Evolutionary conservation across 2,329 filamentous ascomycete species (phyloP).

Genomic region (Colletotrichum musicola): DNA sequence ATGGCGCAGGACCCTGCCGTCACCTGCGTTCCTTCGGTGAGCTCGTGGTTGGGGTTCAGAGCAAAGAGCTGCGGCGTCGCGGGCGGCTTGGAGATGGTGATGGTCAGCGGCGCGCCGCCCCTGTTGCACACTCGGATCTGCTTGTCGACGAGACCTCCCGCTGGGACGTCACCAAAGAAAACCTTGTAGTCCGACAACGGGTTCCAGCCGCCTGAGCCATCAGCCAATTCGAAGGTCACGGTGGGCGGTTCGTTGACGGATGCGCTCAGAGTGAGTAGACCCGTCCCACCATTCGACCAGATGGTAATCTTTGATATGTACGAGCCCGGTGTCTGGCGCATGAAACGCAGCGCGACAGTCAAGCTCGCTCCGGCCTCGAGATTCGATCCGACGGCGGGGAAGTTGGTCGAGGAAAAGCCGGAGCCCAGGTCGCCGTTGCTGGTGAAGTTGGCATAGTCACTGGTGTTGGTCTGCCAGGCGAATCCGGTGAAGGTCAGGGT

Average conservation of each 20-base stretch:
- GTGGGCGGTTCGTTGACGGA: slow-evolving; percentile 50
- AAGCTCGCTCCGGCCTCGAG: slow-evolving; percentile 48
- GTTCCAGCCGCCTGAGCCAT: slow-evolving; percentile 48
- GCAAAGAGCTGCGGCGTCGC: slow-evolving; percentile 48
- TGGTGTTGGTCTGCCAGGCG: slow-evolving; percentile 48
- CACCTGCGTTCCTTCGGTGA: slow-evolving; percentile 51
- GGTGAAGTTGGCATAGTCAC: slow-evolving; percentile 49
- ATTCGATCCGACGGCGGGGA: slow-evolving; percentile 46
- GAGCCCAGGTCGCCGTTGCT: slow-evolving; percentile 46
- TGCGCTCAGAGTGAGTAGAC: slow-evolving; percentile 49
- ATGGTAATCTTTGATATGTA: slow-evolving; percentile 51
- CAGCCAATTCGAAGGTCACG: slow-evolving; percentile 51
- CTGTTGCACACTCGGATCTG: slow-evolving; percentile 52
- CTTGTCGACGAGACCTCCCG: slow-evolving; percentile 45
- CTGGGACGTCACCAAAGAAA: slow-evolving; percentile 49
- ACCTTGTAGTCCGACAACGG: slow-evolving; percentile 40
- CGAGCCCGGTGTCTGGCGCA: slow-evolving; percentile 46
- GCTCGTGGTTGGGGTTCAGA: slow-evolving; percentile 47
- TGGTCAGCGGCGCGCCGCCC: slow-evolving; percentile 51
- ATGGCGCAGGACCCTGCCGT: slow-evolving; percentile 46
- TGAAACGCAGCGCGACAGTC: slow-evolving; percentile 50
- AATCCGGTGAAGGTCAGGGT: slow-evolving; percentile 51
- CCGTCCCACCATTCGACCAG: slow-evolving; percentile 51
- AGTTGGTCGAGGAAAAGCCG: slow-evolving; percentile 47
- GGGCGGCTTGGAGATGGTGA: slow-evolving; percentile 55